Base-by-base conservation (phyloP, 371 early-diverging fungal species). In the Zopfochytrium polystomum region DNA sequence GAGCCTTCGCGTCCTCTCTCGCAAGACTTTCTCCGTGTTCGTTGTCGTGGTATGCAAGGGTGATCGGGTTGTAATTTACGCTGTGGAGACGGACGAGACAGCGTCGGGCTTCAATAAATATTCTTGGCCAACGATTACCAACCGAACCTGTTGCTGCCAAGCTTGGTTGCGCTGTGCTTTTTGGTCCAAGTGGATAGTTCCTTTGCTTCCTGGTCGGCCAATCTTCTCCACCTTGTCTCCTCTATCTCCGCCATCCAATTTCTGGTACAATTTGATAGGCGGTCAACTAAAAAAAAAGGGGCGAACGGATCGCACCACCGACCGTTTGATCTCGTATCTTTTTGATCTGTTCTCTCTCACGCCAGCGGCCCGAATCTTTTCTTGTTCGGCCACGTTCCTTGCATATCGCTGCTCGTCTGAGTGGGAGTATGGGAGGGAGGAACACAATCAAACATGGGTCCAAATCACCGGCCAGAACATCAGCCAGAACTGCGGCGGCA, bases 1-100 rank as follows among this genome's bases (percentile, higher is more conserved):
- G 58, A 7, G 67, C 61, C 46, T 70, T 61, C 11, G 63, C 66
- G 53, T 72, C 77, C 25, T 74, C 63, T 31, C 51, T 50, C 0
- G 64, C 60, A 4, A 74, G 60, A 32, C 58, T 53, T n/a, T 55
- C 29, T 2, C 77, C 77, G 20, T 31, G 66, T 2, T 60, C 57
- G n/a, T 60, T 56, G 11, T 51, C 13, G 13, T 66, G 60, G 52
- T 74, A 73, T n/a, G 46, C 57, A 13, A 61, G 60, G 18, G 68
- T 74, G 27, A 77, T 70, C 2, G 73, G 72, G 48, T 73, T 68
- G 58, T 74, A 74, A 27, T 61, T 50, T 5, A 71, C 74, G 51
- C 75, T 75, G n/a, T 4, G 4, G 29, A 46, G 27, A 29, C 9
- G 0, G 49, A n/a, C n/a, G n/a, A n/a, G n/a, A n/a, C n/a, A n/a